phyloP scores from a whole-genome alignment of 352 stramenopile species.

The Globisporangium takayamanum region DNA sequence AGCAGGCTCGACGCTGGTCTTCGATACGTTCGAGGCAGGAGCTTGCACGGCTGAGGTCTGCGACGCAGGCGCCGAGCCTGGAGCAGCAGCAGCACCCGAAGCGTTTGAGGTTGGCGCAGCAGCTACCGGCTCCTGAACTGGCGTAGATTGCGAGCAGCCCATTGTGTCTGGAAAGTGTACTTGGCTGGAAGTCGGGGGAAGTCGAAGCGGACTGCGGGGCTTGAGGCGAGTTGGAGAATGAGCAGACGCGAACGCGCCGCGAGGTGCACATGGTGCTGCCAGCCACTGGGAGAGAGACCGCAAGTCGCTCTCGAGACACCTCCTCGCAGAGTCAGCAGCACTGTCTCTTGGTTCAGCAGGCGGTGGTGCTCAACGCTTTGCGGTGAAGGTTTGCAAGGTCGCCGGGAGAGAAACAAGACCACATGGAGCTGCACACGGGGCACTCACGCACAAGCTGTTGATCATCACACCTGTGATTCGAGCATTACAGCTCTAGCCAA shows the following conservation, averaged over 20 bases:
- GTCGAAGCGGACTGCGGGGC: not conserved
- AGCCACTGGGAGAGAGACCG: not conserved
- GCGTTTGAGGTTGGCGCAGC: constrained; percentile 19
- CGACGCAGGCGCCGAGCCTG: constrained; percentile 9
- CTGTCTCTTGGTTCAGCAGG: no score
- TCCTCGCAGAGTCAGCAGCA: no score
- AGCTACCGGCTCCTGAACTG: constrained; percentile 28
- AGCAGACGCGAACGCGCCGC: not conserved
- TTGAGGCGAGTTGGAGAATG: constrained; percentile 9
- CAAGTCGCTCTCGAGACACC: no score
- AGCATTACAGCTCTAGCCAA: no score
- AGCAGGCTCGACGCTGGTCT: not conserved
- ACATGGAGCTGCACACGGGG: no score
- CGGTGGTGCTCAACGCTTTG: no score
- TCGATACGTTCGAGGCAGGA: constrained; percentile 11
- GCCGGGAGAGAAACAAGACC: no score
- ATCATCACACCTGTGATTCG: no score
- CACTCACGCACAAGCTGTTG: no score
- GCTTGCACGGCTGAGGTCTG: constrained; percentile 10
- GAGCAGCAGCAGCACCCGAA: constrained; percentile 2
- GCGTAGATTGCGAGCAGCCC: constrained; percentile 72
- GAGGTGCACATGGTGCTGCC: not conserved
- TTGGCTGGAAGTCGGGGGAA: constrained; percentile 8
- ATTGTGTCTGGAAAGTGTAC: constrained; percentile 28
- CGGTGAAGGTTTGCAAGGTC: no score